Evolutionary conservation across 176 grass and related monocot species (phyloP).

Genomic region (Rhipidocladum racemiflorum): DNA sequence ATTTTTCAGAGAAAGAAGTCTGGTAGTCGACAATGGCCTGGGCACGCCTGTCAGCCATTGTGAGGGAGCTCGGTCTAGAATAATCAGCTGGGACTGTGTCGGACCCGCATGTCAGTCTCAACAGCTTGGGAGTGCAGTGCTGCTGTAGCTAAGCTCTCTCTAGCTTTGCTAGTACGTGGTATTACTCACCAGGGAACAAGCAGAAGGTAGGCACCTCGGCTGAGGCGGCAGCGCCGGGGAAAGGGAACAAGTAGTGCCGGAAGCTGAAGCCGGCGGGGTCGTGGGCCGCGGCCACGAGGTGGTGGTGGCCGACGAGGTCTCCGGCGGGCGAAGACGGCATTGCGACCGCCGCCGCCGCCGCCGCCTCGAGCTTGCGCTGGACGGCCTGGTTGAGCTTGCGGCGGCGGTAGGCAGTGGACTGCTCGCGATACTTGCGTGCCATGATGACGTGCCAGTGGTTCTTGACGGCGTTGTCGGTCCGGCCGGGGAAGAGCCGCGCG

Average conservation of each 20-base stretch:
- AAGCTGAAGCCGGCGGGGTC: slow-evolving; percentile 24
- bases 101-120: neutral
- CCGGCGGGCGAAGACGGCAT: neutral
- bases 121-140: neutral
- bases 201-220: slow-evolving; percentile 29
- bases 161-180: neutral
- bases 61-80: neutral
- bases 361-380: slow-evolving; percentile 54
- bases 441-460: slow-evolving; percentile 99
- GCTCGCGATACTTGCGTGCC: slow-evolving; percentile 90
- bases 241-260: slow-evolving; percentile 34
- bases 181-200: slow-evolving; percentile 48
- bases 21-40: neutral
- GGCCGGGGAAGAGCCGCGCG: slow-evolving; percentile 78
- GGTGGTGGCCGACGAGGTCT: neutral
- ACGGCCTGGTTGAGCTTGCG: slow-evolving; percentile 78
- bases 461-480: slow-evolving; percentile 92
- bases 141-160: neutral
- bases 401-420: slow-evolving; percentile 66
- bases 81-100: neutral
- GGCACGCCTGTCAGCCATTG: neutral
- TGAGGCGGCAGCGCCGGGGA: neutral
- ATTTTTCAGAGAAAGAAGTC: neutral
- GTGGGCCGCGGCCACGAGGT: slow-evolving; percentile 9
- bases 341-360: neutral